Percentiles rank a stretch among this genome's conserved stretches.
These are phyloP conservation scores for Trifolium pratense DNA, from an alignment of 306 rosid species.

Conservation along the genomic window DNA sequence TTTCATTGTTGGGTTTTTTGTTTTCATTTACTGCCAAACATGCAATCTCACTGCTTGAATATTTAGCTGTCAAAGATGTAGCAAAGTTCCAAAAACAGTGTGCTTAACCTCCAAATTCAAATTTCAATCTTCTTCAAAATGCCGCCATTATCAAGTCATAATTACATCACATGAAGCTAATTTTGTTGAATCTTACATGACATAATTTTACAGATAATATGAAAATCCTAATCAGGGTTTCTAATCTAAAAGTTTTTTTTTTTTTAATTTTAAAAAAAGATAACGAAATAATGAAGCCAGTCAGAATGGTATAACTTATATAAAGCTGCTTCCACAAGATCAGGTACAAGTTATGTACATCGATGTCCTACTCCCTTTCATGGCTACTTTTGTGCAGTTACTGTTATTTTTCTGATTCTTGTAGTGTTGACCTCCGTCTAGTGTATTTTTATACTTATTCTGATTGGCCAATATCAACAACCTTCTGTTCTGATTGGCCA, in stretches of 20 bases:
- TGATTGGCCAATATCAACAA: too few species aligned
- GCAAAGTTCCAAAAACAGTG: slow-evolving; percentile 8
- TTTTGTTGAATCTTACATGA: slow-evolving; percentile 10
- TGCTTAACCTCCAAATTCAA: slow-evolving; percentile 3
- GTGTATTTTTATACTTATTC: too few species aligned
- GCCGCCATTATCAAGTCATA: slow-evolving; percentile 2
- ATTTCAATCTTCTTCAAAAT: slow-evolving; percentile 31
- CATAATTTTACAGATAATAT: background rate
- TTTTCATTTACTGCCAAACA: background rate
- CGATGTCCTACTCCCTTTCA: too few species aligned
- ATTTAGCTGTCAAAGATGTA: slow-evolving; percentile 13
- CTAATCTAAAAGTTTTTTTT: background rate
- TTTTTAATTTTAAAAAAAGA: background rate
- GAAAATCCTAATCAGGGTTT: background rate
- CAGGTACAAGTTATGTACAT: too few species aligned
- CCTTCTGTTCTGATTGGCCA: too few species aligned
- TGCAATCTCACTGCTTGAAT: slow-evolving; percentile 18
- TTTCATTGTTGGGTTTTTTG: slow-evolving; percentile 4
- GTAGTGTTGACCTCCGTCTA: too few species aligned
- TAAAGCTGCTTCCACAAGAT: too few species aligned
- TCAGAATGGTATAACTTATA: too few species aligned
- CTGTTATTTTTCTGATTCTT: too few species aligned
- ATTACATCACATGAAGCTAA: slow-evolving; percentile 19
- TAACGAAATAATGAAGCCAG: background rate
- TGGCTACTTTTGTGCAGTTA: too few species aligned